Base-by-base conservation (phyloP, 148 eudicot species). In the Agrostemma githago region DNA sequence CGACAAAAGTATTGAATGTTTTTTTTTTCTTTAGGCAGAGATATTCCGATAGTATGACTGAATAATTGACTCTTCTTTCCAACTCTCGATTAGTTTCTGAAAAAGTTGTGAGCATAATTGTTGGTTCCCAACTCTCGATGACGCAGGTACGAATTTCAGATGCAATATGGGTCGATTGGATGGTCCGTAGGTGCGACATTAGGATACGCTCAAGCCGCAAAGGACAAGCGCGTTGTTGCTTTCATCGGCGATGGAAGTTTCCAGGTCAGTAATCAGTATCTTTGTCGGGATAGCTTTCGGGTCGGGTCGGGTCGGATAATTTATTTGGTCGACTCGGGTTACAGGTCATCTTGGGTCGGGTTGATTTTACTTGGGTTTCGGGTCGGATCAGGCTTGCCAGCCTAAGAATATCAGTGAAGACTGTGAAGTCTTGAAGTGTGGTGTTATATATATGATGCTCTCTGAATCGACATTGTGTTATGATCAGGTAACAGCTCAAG, bases 161-260 rank as follows among this genome's bases (percentile, higher is more conserved):
- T 91, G 96, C 96, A 90, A 42, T 90, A 87, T 74, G 96, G 96
- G 72, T 90, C 95, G 9, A 88, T 90, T 20, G 95, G 91, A 70
- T 90, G 95, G 95, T 84, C 95, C 5, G 91, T 90, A 39, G 96
- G 96, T 77, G 92, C 96, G 56, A 87, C 96, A 42, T 81, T 90
- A 56, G 96, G 96, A 41, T 90, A 90, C 78, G 92, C 96, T 72
- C 96, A 88, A 80, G 96, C 92, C 57, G 92, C 89, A 4, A 83
- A 85, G 79, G 85, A 85, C 69, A 88, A 88, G 73, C 86, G 96
- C 41, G 87, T 90, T 42, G 84, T 90, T 77, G 83, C 96, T 74
- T 90, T 87, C 85, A 88, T 88, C 65, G 92, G 96, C 54, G 92
- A 90, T 77, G 96, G 96, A 21, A 90, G 96, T 79, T 90, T 90